Evolutionary conservation across 139 green algal genomes (phyloP).

Genomic region (Mychonastes homosphaera): DNA sequence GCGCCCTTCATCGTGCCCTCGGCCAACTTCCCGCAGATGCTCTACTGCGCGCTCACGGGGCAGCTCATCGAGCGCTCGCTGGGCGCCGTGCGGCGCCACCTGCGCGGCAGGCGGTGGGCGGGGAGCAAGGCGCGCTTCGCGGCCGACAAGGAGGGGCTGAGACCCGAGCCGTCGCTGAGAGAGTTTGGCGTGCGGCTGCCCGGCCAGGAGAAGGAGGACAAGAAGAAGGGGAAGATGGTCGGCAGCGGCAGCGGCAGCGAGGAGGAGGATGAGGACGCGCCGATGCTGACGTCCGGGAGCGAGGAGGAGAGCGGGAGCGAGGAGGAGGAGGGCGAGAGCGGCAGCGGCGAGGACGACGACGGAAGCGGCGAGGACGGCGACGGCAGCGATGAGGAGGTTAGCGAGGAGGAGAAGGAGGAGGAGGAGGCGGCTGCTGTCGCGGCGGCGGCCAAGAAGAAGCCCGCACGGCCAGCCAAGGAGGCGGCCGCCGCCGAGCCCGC

Average conservation of each 20-base stretch:
- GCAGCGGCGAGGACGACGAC: background rate
- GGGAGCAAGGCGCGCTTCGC: slow-evolving; percentile 47
- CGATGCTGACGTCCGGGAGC: too few relatives aligned
- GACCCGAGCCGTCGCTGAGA: slow-evolving; percentile 37
- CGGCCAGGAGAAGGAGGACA: background rate
- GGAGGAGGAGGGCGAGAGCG: background rate
- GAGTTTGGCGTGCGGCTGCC: slow-evolving; percentile 15
- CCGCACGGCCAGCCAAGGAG: too few relatives aligned
- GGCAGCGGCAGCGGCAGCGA: background rate
- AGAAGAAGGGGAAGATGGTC: background rate
- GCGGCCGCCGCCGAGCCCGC: too few relatives aligned
- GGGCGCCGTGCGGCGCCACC: slow-evolving; percentile 52
- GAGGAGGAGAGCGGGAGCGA: background rate
- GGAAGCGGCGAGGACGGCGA: background rate
- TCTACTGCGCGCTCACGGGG: slow-evolving; percentile 68
- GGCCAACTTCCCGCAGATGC: slow-evolving; percentile 62
- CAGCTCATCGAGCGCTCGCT: slow-evolving; percentile 57
- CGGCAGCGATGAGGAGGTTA: background rate
- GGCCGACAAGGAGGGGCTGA: slow-evolving; percentile 47
- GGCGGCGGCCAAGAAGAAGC: background rate
- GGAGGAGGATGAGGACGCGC: background rate
- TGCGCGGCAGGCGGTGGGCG: slow-evolving; percentile 49
- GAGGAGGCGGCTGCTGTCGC: background rate
- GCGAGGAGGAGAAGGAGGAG: background rate
- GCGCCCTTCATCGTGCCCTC: slow-evolving; percentile 60